Evolutionary conservation across 208 protist species (phyloP).

Genomic region (Kentomonas sorsogonicus): DNA sequence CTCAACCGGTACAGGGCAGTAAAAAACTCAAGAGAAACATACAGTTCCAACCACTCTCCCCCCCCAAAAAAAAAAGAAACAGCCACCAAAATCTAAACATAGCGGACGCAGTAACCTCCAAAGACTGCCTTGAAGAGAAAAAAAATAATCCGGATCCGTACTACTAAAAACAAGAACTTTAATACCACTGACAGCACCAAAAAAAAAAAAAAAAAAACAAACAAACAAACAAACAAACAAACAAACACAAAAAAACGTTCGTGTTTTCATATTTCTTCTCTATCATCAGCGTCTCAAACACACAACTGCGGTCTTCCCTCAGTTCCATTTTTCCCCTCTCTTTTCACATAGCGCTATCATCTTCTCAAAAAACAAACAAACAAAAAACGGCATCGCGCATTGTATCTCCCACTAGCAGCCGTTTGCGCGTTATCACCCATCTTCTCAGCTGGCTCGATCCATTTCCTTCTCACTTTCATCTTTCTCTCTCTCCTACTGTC

Average conservation of each 20-base stretch:
- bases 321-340: background rate
- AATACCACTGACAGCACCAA: slow-evolving; percentile 2
- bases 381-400: background rate
- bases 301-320: too few species aligned
- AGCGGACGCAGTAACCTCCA: too few species aligned
- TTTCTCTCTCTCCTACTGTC: background rate
- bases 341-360: background rate
- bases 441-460: background rate
- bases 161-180: slow-evolving; percentile 38
- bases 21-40: too few species aligned
- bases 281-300: too few species aligned
- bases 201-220: slow-evolving; percentile 15
- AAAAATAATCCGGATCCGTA: slow-evolving; percentile 3
- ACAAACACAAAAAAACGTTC: slow-evolving; percentile 1
- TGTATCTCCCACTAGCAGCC: background rate
- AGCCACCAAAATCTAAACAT: too few species aligned
- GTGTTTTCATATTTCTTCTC: slow-evolving; percentile 1
- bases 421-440: background rate
- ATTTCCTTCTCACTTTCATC: background rate
- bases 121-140: too few species aligned
- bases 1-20: too few species aligned
- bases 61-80: too few species aligned
- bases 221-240: background rate
- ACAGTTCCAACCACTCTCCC: too few species aligned
- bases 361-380: background rate